A percentile compares a stretch with the other conserved stretches of the same genome.
phyloP scores from a whole-genome alignment of 2,329 filamentous ascomycete genomes.

The Paracoccidioides lutzii region DNA sequence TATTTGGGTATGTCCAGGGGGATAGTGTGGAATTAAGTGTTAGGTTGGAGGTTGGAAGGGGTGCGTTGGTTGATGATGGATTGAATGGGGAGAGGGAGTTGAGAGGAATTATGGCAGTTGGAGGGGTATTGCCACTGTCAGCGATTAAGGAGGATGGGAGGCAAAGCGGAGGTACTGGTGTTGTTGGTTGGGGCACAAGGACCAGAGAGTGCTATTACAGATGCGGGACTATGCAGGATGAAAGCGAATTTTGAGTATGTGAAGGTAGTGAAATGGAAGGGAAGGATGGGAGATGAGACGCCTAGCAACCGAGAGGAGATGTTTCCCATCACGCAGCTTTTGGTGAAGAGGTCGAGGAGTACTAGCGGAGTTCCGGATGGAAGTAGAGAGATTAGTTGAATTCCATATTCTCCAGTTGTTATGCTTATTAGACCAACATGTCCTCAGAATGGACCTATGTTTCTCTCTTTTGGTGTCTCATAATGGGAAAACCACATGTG shows the following conservation, averaged over 20 bases:
- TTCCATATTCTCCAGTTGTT: neutral
- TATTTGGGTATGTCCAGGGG: slow-evolving; percentile 57
- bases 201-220: slow-evolving; percentile 40
- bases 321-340: slow-evolving; percentile 76
- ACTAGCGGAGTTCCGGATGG: slow-evolving; percentile 34
- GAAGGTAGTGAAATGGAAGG: slow-evolving; percentile 55
- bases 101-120: slow-evolving; percentile 31
- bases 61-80: slow-evolving; percentile 8
- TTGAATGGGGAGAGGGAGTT: slow-evolving; percentile 18
- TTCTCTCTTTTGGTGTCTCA: neutral
- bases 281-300: slow-evolving; percentile 63
- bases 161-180: slow-evolving; percentile 30
- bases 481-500: slow-evolving; percentile 9
- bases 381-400: slow-evolving; percentile 30
- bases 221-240: slow-evolving; percentile 50
- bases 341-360: slow-evolving; percentile 32
- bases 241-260: slow-evolving; percentile 55
- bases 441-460: neutral
- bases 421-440: neutral
- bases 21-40: slow-evolving; percentile 49
- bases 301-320: slow-evolving; percentile 74
- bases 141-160: slow-evolving; percentile 12
- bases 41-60: slow-evolving; percentile 32
- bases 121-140: slow-evolving; percentile 29
- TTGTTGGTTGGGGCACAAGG: slow-evolving; percentile 31